phyloP scores from a whole-genome alignment of 164 flowering plant species.

The Aristolochia fimbriata region DNA sequence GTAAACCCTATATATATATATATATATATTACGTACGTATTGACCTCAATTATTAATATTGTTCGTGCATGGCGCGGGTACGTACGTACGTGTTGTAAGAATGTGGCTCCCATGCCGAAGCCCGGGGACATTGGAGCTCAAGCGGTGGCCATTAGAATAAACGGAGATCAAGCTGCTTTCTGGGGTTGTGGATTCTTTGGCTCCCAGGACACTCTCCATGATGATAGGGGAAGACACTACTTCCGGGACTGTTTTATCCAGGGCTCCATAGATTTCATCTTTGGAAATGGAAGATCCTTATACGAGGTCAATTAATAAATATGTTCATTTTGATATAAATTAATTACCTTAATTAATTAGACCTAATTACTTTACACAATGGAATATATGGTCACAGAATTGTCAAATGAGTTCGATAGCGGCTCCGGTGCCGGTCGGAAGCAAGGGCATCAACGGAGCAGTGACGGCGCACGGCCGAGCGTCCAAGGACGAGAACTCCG shows the following conservation, averaged over 20 bases:
- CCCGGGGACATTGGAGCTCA: constrained; percentile 87
- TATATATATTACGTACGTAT: too few species aligned
- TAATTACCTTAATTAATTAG: too few species aligned
- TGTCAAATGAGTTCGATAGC: constrained; percentile 74
- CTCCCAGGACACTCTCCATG: constrained; percentile 92
- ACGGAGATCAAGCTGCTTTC: constrained; percentile 74
- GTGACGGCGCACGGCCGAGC: constrained; percentile 75
- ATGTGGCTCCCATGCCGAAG: constrained; percentile 74
- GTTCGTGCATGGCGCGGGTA: background rate
- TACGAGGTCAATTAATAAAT: constrained; percentile 42
- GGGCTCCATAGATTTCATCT: constrained; percentile 90
- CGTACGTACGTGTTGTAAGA: constrained; percentile 24
- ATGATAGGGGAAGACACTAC: constrained; percentile 85
- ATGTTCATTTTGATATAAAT: background rate
- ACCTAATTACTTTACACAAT: too few species aligned
- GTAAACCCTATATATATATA: too few species aligned
- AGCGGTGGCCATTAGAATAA: constrained; percentile 78
- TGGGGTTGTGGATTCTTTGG: constrained; percentile 96
- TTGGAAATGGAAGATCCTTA: constrained; percentile 72
- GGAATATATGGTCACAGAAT: too few species aligned
- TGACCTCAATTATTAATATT: too few species aligned
- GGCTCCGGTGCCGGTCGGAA: constrained; percentile 46
- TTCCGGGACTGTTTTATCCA: constrained; percentile 86
- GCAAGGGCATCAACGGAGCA: constrained; percentile 51
- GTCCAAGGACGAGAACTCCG: constrained; percentile 66